Percentiles rank a stretch among this genome's conserved stretches.
Evolutionary conservation across 768 basidiomycete genomes (phyloP).

Genomic region (Rhodotorula graminis): DNA sequence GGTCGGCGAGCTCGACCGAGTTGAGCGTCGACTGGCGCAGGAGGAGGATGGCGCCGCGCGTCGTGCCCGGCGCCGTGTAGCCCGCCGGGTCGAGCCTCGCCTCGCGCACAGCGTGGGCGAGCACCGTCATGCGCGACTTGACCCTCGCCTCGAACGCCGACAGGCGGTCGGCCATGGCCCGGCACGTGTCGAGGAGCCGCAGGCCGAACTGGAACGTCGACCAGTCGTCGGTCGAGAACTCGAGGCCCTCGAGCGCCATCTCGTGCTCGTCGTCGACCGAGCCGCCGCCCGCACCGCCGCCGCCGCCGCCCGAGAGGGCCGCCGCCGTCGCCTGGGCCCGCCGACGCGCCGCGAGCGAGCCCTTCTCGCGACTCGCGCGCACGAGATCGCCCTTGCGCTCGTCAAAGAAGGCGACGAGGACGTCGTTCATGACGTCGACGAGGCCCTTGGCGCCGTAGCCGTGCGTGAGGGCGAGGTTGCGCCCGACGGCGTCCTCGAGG

Average conservation of each 20-base stretch:
- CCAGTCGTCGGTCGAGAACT: constrained; percentile 89
- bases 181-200: constrained; percentile 75
- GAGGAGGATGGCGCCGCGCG: constrained; percentile 61
- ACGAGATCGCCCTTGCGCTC: constrained; percentile 29
- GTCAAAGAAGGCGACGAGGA: constrained; percentile 64
- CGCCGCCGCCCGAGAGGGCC: constrained; percentile 17
- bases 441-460: constrained; percentile 77
- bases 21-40: constrained; percentile 81
- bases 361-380: constrained; percentile 9
- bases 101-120: constrained; percentile 59
- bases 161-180: constrained; percentile 66
- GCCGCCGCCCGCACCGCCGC: too few relatives aligned
- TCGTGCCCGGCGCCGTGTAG: constrained; percentile 57
- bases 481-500: constrained; percentile 71
- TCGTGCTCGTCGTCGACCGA: constrained; percentile 47
- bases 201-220: constrained; percentile 73
- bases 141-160: constrained; percentile 66
- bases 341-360: constrained; percentile 42
- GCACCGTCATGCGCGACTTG: constrained; percentile 57
- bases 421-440: constrained; percentile 66
- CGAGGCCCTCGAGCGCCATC: constrained; percentile 59
- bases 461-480: constrained; percentile 77
- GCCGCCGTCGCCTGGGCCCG: constrained; percentile 53
- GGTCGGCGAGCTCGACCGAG: constrained; percentile 64
- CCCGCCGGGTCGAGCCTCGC: constrained; percentile 57